Conservation (phyloP, 2,329 filamentous ascomycete species). For the Calonectria pseudoturangicola region DNA sequence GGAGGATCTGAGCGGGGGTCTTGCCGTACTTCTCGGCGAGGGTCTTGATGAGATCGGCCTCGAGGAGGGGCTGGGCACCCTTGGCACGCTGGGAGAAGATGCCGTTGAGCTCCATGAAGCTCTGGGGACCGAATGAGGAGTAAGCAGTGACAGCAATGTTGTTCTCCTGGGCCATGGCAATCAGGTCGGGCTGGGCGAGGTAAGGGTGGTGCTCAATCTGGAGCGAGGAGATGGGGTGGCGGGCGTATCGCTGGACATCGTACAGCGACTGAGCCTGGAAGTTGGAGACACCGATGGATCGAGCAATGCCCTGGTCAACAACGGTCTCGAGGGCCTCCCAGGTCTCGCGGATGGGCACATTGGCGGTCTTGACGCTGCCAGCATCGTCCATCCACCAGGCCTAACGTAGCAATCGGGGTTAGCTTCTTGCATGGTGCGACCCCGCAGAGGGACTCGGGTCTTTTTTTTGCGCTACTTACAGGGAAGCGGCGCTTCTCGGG, state of each 20-base stretch:
- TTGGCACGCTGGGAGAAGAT: constrained; percentile 55
- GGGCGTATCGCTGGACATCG: constrained; percentile 77
- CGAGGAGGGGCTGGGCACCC: constrained; percentile 55
- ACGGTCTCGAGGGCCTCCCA: constrained; percentile 86
- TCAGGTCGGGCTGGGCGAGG: constrained; percentile 75
- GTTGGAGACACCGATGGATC: constrained; percentile 86
- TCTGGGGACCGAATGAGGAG: constrained; percentile 78
- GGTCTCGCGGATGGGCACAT: constrained; percentile 83
- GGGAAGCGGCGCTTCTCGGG: constrained; percentile 63
- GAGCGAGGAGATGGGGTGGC: constrained; percentile 71
- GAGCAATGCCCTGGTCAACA: constrained; percentile 79
- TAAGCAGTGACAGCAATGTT: constrained; percentile 78
- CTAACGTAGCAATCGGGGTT: constrained; percentile 28
- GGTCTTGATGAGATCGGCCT: constrained; percentile 64
- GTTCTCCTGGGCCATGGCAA: constrained; percentile 74
- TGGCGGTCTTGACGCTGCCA: constrained; percentile 72
- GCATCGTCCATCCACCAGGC: constrained; percentile 62
- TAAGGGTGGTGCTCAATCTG: constrained; percentile 84
- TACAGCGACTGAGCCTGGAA: constrained; percentile 78
- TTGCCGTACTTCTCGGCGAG: constrained; percentile 73
- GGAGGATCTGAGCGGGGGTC: constrained; percentile 79
- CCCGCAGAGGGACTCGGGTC: neutral
- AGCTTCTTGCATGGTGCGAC: constrained; percentile 10
- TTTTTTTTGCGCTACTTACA: constrained; percentile 43
- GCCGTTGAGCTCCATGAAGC: constrained; percentile 57